These are phyloP conservation scores for Termitomyces heimii DNA, from an alignment of 768 basidiomycete genomes.

Conservation along the genomic window DNA sequence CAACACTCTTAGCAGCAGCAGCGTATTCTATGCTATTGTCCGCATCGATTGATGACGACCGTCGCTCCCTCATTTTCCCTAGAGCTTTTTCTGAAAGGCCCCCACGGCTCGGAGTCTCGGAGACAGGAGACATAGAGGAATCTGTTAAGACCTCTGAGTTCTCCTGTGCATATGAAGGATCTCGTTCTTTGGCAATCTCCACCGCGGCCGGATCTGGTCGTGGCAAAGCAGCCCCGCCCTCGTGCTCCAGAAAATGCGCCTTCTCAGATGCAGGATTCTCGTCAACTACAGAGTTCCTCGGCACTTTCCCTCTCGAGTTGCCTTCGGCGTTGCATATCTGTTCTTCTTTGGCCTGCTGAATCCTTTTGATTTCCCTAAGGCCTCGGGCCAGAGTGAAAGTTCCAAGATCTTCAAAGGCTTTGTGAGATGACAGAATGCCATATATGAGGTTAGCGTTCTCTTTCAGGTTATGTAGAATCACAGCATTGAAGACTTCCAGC, in stretches of 20 bases:
- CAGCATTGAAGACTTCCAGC: slow-evolving; percentile 87
- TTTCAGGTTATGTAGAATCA: slow-evolving; percentile 70
- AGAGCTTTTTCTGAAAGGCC: slow-evolving; percentile 78
- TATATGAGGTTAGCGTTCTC: slow-evolving; percentile 89
- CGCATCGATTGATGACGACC: slow-evolving; percentile 46
- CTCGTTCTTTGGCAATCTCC: slow-evolving; percentile 9
- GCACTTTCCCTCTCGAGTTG: slow-evolving; percentile 31
- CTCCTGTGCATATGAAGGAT: slow-evolving; percentile 12
- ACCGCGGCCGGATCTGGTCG: slow-evolving; percentile 16
- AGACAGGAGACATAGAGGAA: slow-evolving; percentile 38
- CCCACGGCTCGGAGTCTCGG: slow-evolving; percentile 25
- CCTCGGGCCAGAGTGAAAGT: slow-evolving; percentile 88
- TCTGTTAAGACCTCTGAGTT: slow-evolving; percentile 28
- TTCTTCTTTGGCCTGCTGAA: slow-evolving; percentile 70
- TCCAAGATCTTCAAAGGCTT: slow-evolving; percentile 83
- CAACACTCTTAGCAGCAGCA: slow-evolving; percentile 66
- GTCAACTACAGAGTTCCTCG: slow-evolving; percentile 26
- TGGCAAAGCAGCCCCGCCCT: slow-evolving; percentile 27
- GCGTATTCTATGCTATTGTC: slow-evolving; percentile 55
- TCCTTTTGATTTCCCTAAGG: slow-evolving; percentile 76
- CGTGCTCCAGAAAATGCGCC: slow-evolving; percentile 53
- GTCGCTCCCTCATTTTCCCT: slow-evolving; percentile 84
- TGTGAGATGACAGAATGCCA: slow-evolving; percentile 77
- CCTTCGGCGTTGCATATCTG: slow-evolving; percentile 35
- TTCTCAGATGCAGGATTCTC: slow-evolving; percentile 55